phyloP scores from a whole-genome alignment of 1,139 yeast genomes.

The Suhomyces bolitotheri region DNA sequence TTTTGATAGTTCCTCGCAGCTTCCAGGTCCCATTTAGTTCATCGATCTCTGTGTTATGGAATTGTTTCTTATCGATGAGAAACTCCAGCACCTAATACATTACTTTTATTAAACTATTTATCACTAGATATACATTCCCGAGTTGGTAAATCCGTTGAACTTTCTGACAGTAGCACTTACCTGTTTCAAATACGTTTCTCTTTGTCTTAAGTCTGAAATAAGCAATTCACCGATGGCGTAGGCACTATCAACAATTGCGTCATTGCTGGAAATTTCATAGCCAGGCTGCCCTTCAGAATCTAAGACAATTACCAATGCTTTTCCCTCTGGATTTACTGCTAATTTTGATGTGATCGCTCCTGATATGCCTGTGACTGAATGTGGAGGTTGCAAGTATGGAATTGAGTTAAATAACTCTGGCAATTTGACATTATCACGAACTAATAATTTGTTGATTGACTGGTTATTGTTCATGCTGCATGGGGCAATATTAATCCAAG shows the following conservation, averaged over 20 bases:
- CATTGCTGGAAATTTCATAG: slow-evolving; percentile 44
- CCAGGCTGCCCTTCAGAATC: slow-evolving; percentile 63
- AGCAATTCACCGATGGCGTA: slow-evolving; percentile 23
- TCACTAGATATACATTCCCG: slow-evolving; percentile 40
- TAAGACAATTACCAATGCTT: slow-evolving; percentile 32
- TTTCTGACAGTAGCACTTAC: slow-evolving; percentile 36
- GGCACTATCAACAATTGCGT: slow-evolving; percentile 38
- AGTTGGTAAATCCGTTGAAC: slow-evolving; percentile 36
- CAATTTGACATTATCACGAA: slow-evolving; percentile 21
- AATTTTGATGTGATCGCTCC: slow-evolving; percentile 44
- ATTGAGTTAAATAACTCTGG: slow-evolving; percentile 17
- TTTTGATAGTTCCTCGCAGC: slow-evolving; percentile 72
- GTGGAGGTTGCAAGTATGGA: slow-evolving; percentile 53
- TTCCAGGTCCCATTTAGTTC: slow-evolving; percentile 92
- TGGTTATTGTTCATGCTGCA: slow-evolving; percentile 34
- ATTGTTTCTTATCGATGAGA: slow-evolving; percentile 82
- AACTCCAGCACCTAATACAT: slow-evolving; percentile 36
- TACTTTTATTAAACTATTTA: neutral
- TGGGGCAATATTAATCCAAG: slow-evolving; percentile 39
- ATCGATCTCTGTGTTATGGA: slow-evolving; percentile 88
- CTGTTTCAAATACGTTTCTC: slow-evolving; percentile 23
- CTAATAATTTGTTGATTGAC: slow-evolving; percentile 28
- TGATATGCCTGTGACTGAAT: slow-evolving; percentile 51
- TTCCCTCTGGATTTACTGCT: slow-evolving; percentile 10
- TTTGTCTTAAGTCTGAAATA: slow-evolving; percentile 8